Conservation (phyloP, 306 rosid species). For the Gynostemma pentaphyllum region DNA sequence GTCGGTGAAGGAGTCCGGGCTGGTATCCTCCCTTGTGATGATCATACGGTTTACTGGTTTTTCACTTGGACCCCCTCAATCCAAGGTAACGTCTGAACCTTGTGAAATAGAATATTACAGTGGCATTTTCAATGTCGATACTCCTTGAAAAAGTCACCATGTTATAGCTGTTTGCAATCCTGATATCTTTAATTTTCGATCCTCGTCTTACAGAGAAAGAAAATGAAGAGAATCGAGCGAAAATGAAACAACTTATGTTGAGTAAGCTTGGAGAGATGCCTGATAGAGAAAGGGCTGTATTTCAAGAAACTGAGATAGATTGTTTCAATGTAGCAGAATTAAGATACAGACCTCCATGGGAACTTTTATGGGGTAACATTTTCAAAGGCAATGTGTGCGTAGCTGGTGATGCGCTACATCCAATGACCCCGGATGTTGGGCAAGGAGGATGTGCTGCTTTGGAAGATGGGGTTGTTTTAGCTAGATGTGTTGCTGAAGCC, state of each 20-base stretch:
- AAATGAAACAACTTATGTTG: conserved; percentile 35
- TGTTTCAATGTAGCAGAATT: conserved; percentile 21
- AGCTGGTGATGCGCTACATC: conserved; percentile 77
- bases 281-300: conserved; percentile 17
- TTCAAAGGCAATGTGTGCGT: conserved; percentile 57
- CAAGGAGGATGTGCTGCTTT: conserved; percentile 71
- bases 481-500: conserved; percentile 48
- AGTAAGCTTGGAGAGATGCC: conserved; percentile 39
- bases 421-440: conserved; percentile 68
- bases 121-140: no score
- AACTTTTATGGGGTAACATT: conserved; percentile 40
- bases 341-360: conserved; percentile 60
- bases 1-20: conserved; percentile 46
- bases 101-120: no score
- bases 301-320: conserved; percentile 32
- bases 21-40: conserved; percentile 38
- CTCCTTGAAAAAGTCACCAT: no score
- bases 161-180: no score
- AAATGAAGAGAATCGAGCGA: conserved; percentile 20
- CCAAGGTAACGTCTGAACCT: conserved; percentile 33
- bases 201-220: conserved; percentile 26
- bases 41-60: conserved; percentile 40
- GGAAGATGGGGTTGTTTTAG: conserved; percentile 59
- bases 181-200: not conserved
- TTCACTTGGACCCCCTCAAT: conserved; percentile 40